Evolutionary conservation across 164 flowering plant genomes (phyloP).

Genomic region (Umbellularia californica): DNA sequence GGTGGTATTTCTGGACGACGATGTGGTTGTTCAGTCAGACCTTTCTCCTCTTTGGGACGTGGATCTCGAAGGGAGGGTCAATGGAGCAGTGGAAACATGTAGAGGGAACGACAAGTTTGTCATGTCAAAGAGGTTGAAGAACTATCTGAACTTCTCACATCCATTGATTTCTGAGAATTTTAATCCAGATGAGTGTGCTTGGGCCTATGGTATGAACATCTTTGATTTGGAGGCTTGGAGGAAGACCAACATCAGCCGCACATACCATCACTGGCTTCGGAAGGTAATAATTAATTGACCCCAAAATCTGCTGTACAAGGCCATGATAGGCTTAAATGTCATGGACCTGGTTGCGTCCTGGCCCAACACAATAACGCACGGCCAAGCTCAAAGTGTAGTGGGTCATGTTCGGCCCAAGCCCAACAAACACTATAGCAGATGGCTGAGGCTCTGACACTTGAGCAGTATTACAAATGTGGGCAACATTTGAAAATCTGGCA

Average conservation of each 20-base stretch:
- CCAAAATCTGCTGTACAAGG: neutral
- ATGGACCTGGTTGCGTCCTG: too few relatives aligned
- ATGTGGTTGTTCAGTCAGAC: constrained; percentile 85
- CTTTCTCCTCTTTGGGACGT: constrained; percentile 91
- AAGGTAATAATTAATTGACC: constrained; percentile 35
- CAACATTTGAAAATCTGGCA: too few relatives aligned
- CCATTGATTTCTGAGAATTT: constrained; percentile 25
- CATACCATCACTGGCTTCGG: constrained; percentile 35
- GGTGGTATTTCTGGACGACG: constrained; percentile 93
- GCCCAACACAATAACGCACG: too few relatives aligned
- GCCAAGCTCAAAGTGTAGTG: too few relatives aligned
- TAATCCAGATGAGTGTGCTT: constrained; percentile 21
- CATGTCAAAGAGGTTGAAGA: constrained; percentile 85
- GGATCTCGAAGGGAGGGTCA: constrained; percentile 83
- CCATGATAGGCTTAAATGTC: neutral
- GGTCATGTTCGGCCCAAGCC: too few relatives aligned
- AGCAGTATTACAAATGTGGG: too few relatives aligned
- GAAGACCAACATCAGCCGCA: constrained; percentile 21
- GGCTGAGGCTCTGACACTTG: too few relatives aligned
- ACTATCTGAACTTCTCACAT: constrained; percentile 73
- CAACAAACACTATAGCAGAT: too few relatives aligned
- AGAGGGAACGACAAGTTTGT: constrained; percentile 82
- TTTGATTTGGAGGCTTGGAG: constrained; percentile 28
- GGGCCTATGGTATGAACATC: constrained; percentile 30
- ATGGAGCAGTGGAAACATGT: constrained; percentile 98